Evolutionary conservation across 768 basidiomycete species (phyloP), one percentile per base, ranked within the genome.

Genomic region (Psilocybe tampanensis): DNA sequence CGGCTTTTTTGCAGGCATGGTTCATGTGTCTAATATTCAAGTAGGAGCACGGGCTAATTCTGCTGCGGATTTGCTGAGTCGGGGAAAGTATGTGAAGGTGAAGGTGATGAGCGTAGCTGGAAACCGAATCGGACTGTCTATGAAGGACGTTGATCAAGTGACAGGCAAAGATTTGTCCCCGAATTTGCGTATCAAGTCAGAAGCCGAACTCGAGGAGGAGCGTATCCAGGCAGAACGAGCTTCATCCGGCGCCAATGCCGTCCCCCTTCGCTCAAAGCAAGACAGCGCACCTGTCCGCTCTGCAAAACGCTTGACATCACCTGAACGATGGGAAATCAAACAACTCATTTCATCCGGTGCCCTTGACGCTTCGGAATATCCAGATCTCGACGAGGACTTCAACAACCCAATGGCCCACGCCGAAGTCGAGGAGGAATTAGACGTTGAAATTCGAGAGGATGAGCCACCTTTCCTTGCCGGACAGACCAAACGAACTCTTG

Each of bases 311-410:
- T 76, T 98, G 55, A 95, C 95, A 1, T 95, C 92, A 7, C 97
- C 97, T 1, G 97, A 99, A 72, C 86, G 97, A 24, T 99, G 97
- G 95, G 97, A 99, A 76, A 95, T 99, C 73, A 98, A 98, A 72
- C 97, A 98, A 70, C 85, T 99, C 55, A 97, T 98, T 54, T 92
- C 97, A 0, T 97, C 95, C 26, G 97, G 97, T 42, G 92, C 88
- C 15, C 83, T 98, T 53, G 87, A 88, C 61, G 90, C 95, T 11
- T 89, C 95, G 3, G 97, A 98, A 70, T 96, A 95, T 66, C 95
- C 94, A 2, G 92, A 96, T 26, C 77, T 97, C 50, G 92, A 95
- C 60, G 94, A 95, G 64, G 92, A 94, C 57, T 84, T 90, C 68
- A 82, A 72, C 52, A 88, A 92, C 65, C 86, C 90, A 1, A 79